These are phyloP conservation scores for Aspergillus intermedius DNA, from an alignment of 2,329 filamentous ascomycete genomes.

Conservation along the genomic window DNA sequence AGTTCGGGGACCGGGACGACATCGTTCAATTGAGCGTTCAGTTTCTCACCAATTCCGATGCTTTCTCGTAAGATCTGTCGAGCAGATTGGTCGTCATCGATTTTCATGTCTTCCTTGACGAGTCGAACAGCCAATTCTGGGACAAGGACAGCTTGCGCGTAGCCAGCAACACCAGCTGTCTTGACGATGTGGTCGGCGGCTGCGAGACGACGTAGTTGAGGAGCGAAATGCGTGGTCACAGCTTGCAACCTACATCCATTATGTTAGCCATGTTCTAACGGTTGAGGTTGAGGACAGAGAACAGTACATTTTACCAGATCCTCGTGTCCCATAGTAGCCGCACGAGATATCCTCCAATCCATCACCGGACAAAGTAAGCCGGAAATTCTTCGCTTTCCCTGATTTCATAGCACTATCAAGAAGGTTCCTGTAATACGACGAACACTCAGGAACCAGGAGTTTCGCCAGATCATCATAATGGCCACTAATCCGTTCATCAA, in stretches of 20 bases:
- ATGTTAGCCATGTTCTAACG: conserved; percentile 3
- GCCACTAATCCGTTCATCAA: conserved; percentile 53
- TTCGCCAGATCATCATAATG: conserved; percentile 52
- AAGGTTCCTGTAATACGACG: conserved; percentile 56
- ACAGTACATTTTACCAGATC: conserved; percentile 62
- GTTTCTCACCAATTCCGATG: conserved; percentile 57
- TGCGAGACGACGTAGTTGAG: conserved; percentile 55
- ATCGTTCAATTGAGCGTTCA: conserved; percentile 61
- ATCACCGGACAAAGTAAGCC: conserved; percentile 44
- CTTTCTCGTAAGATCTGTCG: conserved; percentile 59
- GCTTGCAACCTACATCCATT: conserved; percentile 42
- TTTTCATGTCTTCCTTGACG: conserved; percentile 54
- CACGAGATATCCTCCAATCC: conserved; percentile 54
- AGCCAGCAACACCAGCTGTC: conserved; percentile 59
- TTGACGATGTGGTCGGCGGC: conserved; percentile 60
- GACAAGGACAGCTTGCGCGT: conserved; percentile 69
- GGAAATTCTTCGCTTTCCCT: conserved; percentile 55
- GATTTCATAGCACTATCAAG: conserved; percentile 51
- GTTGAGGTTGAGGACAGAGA: conserved; percentile 4
- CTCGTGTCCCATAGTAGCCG: conserved; percentile 78
- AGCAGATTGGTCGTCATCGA: conserved; percentile 40
- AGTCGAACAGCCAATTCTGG: conserved; percentile 57
- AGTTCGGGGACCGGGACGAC: conserved; percentile 31
- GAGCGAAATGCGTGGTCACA: conserved; percentile 56
- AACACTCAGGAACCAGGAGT: conserved; percentile 49